Conservation (phyloP, 2,329 filamentous ascomycete genomes). For the Fusarium multiceps region DNA sequence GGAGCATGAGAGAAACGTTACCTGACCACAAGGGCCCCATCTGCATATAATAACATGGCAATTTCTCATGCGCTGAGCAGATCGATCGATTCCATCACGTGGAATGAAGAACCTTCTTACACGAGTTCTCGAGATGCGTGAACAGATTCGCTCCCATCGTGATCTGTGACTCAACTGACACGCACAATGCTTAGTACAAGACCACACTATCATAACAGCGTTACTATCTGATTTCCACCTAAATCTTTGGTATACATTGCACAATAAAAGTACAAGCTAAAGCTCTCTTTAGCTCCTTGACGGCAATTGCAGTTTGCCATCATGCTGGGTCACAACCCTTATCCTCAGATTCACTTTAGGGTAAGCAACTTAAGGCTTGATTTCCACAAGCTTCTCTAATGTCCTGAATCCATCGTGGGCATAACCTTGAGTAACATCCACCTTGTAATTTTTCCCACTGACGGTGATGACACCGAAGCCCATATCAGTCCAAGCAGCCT, state of each 20-base stretch:
- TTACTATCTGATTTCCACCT: not conserved
- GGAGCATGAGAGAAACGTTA: conserved; percentile 15
- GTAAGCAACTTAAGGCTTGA: conserved; percentile 32
- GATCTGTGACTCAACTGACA: not conserved
- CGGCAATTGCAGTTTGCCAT: not conserved
- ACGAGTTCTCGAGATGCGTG: not conserved
- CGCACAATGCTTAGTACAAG: not conserved
- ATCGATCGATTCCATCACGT: conserved; percentile 35
- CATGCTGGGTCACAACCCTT: not conserved
- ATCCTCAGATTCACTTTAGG: not conserved
- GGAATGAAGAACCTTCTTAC: conserved; percentile 4
- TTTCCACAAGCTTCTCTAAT: conserved; percentile 64
- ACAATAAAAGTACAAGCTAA: conserved; percentile 41
- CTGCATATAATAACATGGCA: not conserved
- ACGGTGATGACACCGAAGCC: conserved; percentile 65
- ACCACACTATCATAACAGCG: not conserved
- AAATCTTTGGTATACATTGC: conserved; percentile 4
- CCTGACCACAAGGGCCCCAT: conserved; percentile 10
- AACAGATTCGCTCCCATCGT: conserved; percentile 1
- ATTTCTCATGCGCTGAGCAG: conserved; percentile 1
- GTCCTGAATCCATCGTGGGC: conserved; percentile 69
- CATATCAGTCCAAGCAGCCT: conserved; percentile 65
- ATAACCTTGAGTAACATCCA: conserved; percentile 68
- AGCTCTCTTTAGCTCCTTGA: not conserved
- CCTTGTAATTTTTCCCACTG: conserved; percentile 62